Evolutionary conservation across 768 basidiomycete genomes (phyloP), one percentile per base, ranked within the genome.

Genomic region (Tylopilus felleus): DNA sequence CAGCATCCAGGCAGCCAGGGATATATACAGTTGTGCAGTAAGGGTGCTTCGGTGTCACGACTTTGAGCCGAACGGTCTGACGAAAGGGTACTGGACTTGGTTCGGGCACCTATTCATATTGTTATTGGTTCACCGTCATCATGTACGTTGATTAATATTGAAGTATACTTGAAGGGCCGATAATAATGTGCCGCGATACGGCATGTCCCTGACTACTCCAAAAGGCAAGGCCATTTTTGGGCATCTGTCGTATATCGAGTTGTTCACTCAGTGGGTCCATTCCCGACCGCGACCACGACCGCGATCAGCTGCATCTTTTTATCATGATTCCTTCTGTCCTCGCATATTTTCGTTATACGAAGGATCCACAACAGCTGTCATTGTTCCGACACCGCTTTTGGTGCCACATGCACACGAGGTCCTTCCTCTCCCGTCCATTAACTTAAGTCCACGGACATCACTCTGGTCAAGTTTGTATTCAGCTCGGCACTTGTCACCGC

Each of bases 391-490:
- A 66, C 62, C 46, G 64, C 52, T 54, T 66, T 62, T 14, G 56
- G 68, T 69, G 64, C 59, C 58, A 71, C 71, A 71, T 71, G 65
- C 55, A 65, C 69, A 64, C 66, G 65, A 65, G 67, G 67, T 57
- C 57, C 60, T 69, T 71, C 70, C 69, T 61, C 60, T 68, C 66
- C 62, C 62, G 64, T 68, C 60, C 51, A 69, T 69, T 69, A 70
- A 71, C 71, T 70, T 71, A 71, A 71, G 60, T 71, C 69, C 69
- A 72, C 69, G 69, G 69, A 72, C 69, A 71, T 70, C 64, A 60
- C 62, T 55, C 63, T 60, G 61, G 54, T 65, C 53, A 52, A 58
- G 62, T 59, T 43, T 66, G 55, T 59, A 62, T 53, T 53, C 47
- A 70, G 65, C 61, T 70, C 69, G 70, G 70, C 70, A 70, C 60